Evolutionary conservation across 2,329 filamentous ascomycete species (phyloP).

Genomic region (Orbilia ellipsospora): DNA sequence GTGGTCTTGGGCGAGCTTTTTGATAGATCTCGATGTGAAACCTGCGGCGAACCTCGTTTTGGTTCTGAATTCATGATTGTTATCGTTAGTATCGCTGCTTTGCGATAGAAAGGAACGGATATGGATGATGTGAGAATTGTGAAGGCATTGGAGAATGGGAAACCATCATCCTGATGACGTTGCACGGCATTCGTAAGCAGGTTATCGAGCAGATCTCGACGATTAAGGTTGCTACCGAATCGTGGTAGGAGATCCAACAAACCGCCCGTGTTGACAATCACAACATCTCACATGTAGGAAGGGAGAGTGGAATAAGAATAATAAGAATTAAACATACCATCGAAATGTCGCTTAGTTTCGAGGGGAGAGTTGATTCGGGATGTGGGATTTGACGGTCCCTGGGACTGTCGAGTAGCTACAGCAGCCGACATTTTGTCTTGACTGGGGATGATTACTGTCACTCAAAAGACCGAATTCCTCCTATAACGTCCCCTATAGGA

Average conservation of each 20-base stretch:
- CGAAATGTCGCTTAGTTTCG: slow-evolving; percentile 58
- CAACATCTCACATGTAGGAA: slow-evolving; percentile 3
- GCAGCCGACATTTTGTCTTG: slow-evolving; percentile 59
- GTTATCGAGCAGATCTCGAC: neutral
- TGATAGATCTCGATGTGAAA: slow-evolving; percentile 40
- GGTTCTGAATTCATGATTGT: slow-evolving; percentile 35
- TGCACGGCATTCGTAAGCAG: neutral
- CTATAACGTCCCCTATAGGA: slow-evolving; percentile 55
- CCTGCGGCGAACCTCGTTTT: slow-evolving; percentile 44
- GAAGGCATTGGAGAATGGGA: slow-evolving; percentile 1
- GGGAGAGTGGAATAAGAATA: slow-evolving; percentile 15
- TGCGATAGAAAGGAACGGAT: neutral
- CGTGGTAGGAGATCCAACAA: slow-evolving; percentile 13
- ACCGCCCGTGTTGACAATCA: neutral
- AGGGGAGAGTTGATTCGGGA: slow-evolving; percentile 59
- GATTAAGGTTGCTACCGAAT: neutral
- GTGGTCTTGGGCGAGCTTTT: slow-evolving; percentile 46
- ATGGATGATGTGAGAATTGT: neutral
- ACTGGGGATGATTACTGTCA: slow-evolving; percentile 55
- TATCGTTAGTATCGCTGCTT: slow-evolving; percentile 28
- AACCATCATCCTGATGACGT: neutral
- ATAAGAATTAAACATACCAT: slow-evolving; percentile 55
- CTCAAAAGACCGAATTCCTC: slow-evolving; percentile 54
- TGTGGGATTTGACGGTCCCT: slow-evolving; percentile 57
- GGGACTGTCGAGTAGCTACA: slow-evolving; percentile 59